Evolutionary conservation across 1,139 yeast genomes (phyloP), one percentile per base, ranked within the genome.

Genomic region (Candida sojae): DNA sequence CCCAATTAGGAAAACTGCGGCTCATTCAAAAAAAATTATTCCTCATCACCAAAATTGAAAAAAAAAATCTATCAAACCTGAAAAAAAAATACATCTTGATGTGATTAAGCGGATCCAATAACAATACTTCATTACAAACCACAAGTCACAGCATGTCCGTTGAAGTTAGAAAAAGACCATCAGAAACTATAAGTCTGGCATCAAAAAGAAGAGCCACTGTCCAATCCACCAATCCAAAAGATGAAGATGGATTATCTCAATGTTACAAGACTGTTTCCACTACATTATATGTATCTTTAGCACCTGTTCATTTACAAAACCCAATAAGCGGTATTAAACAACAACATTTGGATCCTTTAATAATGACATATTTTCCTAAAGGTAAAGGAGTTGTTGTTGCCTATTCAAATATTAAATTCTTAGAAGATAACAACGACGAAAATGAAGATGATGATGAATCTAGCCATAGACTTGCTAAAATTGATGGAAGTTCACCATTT

Each of bases 321-420:
- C 96, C 97, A 5, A 64, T 84, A 31, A 82, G 82, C 52, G 99
- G 98, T 32, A 78, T 92, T 54, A 83, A 84, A 64, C 76, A 84
- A 37, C 97, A 92, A 70, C 98, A 93, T 68, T 72, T 93, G 56
- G 97, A 93, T 62, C 92, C 95, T 5, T 73, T 93, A 67, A 73
- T 93, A 35, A 89, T 93, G 96, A 83, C 87, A 43, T 90, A 87
- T 64, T 86, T 82, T 57, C 70, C 82, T 17, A 78, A 83, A 38
- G 87, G 86, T 2, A 80, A 82, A 42, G 99, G 99, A 23, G 92
- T 93, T 13, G 87, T 93, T 9, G 71, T 93, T 51, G 85, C 96
- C 4, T 91, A 91, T 65, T 79, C 79, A 54, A 83, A 88, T 56
- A 70, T 91, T 42, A 67, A 75, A 47, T 41, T 48, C n/a, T 54